phyloP scores from a whole-genome alignment of 805 yeast species.

The Torulaspora indica region DNA sequence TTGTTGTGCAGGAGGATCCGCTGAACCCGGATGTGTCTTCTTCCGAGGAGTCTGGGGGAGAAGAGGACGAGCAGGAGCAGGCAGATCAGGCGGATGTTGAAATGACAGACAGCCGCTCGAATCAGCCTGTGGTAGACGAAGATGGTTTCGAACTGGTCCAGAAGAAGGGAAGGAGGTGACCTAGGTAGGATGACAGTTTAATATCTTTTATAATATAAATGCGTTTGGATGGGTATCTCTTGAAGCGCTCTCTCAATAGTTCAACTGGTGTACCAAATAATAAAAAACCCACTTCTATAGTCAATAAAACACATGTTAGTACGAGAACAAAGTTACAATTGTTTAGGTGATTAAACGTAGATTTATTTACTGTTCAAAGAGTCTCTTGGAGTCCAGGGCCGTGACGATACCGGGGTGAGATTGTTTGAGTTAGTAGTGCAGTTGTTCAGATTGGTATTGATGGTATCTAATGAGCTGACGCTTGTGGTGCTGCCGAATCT shows the following conservation, averaged over 20 bases:
- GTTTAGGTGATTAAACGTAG: conserved; percentile 15
- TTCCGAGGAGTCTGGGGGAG: conserved; percentile 45
- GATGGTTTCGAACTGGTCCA: conserved; percentile 92
- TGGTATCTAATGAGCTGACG: conserved; percentile 12
- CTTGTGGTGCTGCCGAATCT: conserved; percentile 34
- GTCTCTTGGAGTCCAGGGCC: conserved; percentile 23
- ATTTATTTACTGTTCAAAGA: conserved; percentile 11
- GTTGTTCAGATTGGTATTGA: conserved; percentile 7
- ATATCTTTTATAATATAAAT: neutral
- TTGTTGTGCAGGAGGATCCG: conserved; percentile 52
- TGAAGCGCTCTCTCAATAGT: neutral
- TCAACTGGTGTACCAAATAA: conserved; percentile 3
- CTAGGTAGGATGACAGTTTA: conserved; percentile 2
- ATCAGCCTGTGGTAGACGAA: conserved; percentile 72
- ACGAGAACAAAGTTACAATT: conserved; percentile 4
- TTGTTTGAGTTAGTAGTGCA: conserved; percentile 8
- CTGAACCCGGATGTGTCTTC: conserved; percentile 54
- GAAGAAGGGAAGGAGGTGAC: conserved; percentile 52
- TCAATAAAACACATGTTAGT: neutral
- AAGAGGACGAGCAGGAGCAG: conserved; percentile 40
- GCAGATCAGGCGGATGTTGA: conserved; percentile 37
- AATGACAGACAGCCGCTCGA: conserved; percentile 28
- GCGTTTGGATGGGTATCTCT: neutral
- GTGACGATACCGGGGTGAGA: conserved; percentile 15
- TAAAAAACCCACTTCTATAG: conserved; percentile 2